Evolutionary conservation across 805 yeast genomes (phyloP).

Genomic region (Ogataea allantospora): DNA sequence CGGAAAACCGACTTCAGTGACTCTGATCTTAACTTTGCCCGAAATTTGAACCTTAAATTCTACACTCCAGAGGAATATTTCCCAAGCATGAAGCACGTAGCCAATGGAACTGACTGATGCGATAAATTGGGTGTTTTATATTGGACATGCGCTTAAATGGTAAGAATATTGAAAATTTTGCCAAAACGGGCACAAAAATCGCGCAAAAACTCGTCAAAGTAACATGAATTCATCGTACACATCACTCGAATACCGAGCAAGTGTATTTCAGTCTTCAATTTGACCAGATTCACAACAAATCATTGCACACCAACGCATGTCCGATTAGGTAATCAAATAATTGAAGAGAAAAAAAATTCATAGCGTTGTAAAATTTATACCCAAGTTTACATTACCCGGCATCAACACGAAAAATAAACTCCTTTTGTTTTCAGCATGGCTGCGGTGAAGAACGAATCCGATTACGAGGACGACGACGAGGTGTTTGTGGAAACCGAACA

Average conservation of each 20-base stretch:
- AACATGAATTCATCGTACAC: slow-evolving; percentile 1
- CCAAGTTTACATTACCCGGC: slow-evolving; percentile 7
- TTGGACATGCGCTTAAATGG: slow-evolving; percentile 16
- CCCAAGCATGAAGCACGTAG: slow-evolving; percentile 34
- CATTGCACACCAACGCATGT: slow-evolving; percentile 3
- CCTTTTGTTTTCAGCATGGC: slow-evolving; percentile 13
- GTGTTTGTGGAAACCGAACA: slow-evolving; percentile 19
- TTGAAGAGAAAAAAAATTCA: slow-evolving; percentile 9
- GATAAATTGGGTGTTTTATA: slow-evolving; percentile 29
- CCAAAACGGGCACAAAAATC: slow-evolving; percentile 4
- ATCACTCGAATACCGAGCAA: slow-evolving; percentile 7
- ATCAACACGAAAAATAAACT: slow-evolving; percentile 20
- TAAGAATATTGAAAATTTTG: slow-evolving; percentile 9
- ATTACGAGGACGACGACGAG: slow-evolving; percentile 23
- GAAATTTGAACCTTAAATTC: slow-evolving; percentile 51
- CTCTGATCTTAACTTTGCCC: slow-evolving; percentile 72
- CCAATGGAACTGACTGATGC: slow-evolving; percentile 22
- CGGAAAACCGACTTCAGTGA: slow-evolving; percentile 75
- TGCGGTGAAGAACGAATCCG: slow-evolving; percentile 8
- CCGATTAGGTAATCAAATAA: slow-evolving; percentile 13
- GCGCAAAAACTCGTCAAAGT: slow-evolving; percentile 3
- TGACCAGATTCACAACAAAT: neutral
- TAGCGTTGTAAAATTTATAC: too few relatives aligned
- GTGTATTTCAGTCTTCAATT: neutral
- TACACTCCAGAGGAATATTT: slow-evolving; percentile 60